These are phyloP conservation scores for Sporothrix pseudoabietina DNA, from an alignment of 2,329 filamentous ascomycete genomes.

Conservation along the genomic window DNA sequence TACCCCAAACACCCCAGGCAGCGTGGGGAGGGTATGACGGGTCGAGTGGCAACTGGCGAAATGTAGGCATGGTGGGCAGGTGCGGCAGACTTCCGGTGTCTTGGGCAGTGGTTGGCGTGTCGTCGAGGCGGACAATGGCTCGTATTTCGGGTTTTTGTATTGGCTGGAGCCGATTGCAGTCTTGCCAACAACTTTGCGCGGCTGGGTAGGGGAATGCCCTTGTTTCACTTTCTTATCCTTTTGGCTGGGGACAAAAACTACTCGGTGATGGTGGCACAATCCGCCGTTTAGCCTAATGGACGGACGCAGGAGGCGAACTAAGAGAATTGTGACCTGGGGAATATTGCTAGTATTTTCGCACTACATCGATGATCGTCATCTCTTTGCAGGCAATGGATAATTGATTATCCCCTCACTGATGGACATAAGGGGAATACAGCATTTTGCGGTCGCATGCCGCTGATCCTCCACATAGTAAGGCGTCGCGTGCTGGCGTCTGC, in stretches of 20 bases:
- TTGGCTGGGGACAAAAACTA: not conserved
- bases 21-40: not conserved
- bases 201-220: not conserved
- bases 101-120: not conserved
- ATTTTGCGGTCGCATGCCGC: not conserved
- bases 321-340: not conserved
- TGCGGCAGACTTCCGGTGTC: no score
- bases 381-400: not conserved
- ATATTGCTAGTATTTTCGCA: not conserved
- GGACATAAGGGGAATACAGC: not conserved
- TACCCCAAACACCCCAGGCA: constrained; percentile 9
- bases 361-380: not conserved
- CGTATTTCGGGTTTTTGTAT: not conserved
- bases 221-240: not conserved
- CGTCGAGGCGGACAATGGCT: not conserved
- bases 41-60: not conserved
- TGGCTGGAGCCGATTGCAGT: not conserved
- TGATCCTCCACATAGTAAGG: not conserved
- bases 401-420: not conserved
- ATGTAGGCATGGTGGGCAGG: not conserved
- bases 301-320: not conserved
- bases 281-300: not conserved
- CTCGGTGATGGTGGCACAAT: not conserved
- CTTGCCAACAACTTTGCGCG: not conserved
- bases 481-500: not conserved